phyloP scores from a whole-genome alignment of 2,329 filamentous ascomycete genomes.

The Nigrograna mackinnonii region DNA sequence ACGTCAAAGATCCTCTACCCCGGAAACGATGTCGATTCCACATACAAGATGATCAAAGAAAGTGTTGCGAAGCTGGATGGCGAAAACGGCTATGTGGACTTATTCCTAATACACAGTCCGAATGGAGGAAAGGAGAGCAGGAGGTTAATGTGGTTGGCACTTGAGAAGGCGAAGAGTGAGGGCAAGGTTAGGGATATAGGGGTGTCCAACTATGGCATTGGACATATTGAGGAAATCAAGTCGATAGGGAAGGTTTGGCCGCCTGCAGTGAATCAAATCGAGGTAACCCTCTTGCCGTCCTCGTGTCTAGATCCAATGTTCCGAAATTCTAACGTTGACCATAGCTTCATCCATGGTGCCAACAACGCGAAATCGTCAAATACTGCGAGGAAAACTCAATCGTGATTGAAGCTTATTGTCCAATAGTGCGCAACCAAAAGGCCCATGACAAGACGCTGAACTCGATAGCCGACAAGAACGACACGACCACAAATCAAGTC shows the following conservation, averaged over 20 bases:
- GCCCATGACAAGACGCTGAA: constrained; percentile 69
- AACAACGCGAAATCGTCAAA: constrained; percentile 62
- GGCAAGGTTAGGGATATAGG: constrained; percentile 69
- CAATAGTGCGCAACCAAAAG: constrained; percentile 71
- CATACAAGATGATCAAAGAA: constrained; percentile 61
- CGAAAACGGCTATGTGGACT: constrained; percentile 66
- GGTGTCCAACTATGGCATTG: constrained; percentile 72
- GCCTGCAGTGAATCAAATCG: constrained; percentile 74
- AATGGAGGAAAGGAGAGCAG: constrained; percentile 58
- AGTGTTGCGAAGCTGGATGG: constrained; percentile 64
- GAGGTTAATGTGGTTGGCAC: constrained; percentile 66
- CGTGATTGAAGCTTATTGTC: constrained; percentile 66
- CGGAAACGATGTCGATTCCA: constrained; percentile 58
- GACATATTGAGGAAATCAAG: constrained; percentile 71
- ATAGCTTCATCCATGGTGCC: constrained; percentile 73
- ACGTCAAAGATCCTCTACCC: constrained; percentile 70
- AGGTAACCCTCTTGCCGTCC: constrained; percentile 52
- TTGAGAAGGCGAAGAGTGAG: constrained; percentile 64
- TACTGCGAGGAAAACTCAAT: constrained; percentile 64
- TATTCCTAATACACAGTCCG: constrained; percentile 72
- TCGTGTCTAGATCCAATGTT: not conserved
- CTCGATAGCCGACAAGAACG: constrained; percentile 70
- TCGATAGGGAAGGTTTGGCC: constrained; percentile 68
- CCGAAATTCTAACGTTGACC: not conserved
- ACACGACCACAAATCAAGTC: constrained; percentile 75